Percentiles rank a stretch among this genome's conserved stretches.
These are phyloP conservation scores for Globisporangium barbulae DNA, from an alignment of 352 stramenopile species.

Conservation along the genomic window DNA sequence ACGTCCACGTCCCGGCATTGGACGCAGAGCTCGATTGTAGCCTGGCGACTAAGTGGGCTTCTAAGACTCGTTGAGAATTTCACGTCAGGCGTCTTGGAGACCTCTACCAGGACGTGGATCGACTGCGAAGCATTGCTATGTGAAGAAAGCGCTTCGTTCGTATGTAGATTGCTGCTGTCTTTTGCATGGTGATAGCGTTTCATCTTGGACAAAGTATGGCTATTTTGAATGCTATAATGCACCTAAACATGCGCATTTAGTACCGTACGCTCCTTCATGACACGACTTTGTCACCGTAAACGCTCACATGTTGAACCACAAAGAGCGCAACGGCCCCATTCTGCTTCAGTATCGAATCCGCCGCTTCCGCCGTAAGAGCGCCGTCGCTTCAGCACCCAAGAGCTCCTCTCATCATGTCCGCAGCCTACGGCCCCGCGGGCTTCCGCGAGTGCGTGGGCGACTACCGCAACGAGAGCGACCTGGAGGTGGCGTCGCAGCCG, in stretches of 20 bases:
- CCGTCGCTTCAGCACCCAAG: too few species aligned
- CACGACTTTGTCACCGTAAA: slow-evolving; percentile 14
- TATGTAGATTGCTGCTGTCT: too few species aligned
- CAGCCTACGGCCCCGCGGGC: slow-evolving; percentile 56
- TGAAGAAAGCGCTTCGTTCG: too few species aligned
- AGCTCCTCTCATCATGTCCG: background rate
- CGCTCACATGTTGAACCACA: slow-evolving; percentile 6
- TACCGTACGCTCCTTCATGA: background rate
- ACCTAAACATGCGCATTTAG: too few species aligned
- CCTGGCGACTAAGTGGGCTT: background rate
- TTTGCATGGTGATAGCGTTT: too few species aligned
- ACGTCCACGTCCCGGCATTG: background rate
- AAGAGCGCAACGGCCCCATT: background rate
- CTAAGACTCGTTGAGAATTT: background rate
- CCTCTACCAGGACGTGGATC: background rate
- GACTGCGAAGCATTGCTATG: too few species aligned
- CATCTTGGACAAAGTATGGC: too few species aligned
- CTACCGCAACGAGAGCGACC: slow-evolving; percentile 74
- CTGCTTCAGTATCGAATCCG: slow-evolving; percentile 3
- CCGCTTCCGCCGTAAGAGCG: background rate
- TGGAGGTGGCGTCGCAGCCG: slow-evolving; percentile 45
- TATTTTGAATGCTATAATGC: too few species aligned
- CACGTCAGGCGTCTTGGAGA: background rate
- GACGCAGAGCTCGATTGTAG: background rate
- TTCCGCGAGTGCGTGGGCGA: slow-evolving; percentile 95